These are phyloP conservation scores for Trichoderma koningii DNA, from an alignment of 2,329 filamentous ascomycete genomes.

Conservation along the genomic window DNA sequence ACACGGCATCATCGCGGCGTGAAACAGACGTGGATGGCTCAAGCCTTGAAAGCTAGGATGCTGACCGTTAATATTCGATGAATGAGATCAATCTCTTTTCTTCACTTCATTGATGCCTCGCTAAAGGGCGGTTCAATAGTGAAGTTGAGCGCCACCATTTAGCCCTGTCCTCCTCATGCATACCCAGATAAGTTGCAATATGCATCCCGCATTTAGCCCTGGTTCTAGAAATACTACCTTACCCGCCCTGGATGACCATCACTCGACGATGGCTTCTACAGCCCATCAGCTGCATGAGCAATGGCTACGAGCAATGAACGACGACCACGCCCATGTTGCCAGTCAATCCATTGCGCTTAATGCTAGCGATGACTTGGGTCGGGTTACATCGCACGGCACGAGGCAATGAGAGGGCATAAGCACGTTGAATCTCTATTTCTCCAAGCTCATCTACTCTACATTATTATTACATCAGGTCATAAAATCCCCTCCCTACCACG, in stretches of 20 bases:
- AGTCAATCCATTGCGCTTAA: too few relatives aligned
- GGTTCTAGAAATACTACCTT: too few relatives aligned
- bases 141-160: slow-evolving; percentile 2
- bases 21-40: neutral
- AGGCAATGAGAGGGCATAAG: neutral
- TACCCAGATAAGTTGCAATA: neutral
- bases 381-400: neutral
- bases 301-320: neutral
- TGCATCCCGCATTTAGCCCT: neutral
- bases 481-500: neutral
- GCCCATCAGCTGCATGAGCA: too few relatives aligned
- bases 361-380: too few relatives aligned
- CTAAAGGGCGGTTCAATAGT: neutral
- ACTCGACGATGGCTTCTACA: too few relatives aligned
- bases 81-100: neutral
- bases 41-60: neutral
- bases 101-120: neutral
- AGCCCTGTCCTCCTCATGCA: neutral
- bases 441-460: slow-evolving; percentile 5
- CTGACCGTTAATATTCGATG: neutral
- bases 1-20: neutral
- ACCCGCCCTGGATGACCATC: too few relatives aligned
- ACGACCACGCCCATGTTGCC: too few relatives aligned
- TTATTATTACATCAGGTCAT: neutral
- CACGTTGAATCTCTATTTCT: neutral